A percentile compares a stretch with the other conserved stretches of the same genome.
Conservation (phyloP, 441 rosid species). For the Mallotus japonicus region DNA sequence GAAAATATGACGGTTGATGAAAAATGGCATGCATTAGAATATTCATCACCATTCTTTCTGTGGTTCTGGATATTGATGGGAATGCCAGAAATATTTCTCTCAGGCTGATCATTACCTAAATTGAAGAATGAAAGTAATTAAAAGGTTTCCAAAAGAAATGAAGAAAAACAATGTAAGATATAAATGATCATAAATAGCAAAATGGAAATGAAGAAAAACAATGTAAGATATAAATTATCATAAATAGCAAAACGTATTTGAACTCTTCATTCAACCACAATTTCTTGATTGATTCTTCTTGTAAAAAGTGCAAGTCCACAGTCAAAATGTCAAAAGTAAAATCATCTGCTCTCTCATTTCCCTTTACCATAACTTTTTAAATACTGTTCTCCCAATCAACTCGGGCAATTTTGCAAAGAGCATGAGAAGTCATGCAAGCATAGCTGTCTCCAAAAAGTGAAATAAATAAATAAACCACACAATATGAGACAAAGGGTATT, state of each 20-base stretch:
- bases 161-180: slow-evolving; percentile 12
- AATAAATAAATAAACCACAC: background rate
- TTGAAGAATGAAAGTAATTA: slow-evolving; percentile 21
- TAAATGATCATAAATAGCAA: background rate
- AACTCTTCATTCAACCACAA: background rate
- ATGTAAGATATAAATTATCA: slow-evolving; percentile 14
- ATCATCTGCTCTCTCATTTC: background rate
- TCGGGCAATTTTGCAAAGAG: background rate
- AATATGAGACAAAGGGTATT: background rate
- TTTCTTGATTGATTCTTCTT: background rate
- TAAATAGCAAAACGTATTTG: background rate
- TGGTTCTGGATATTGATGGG: slow-evolving; percentile 31
- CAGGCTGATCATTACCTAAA: slow-evolving; percentile 43
- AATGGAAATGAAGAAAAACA: background rate
- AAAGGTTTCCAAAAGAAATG: slow-evolving; percentile 10
- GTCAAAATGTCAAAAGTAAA: background rate
- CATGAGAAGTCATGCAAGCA: background rate
- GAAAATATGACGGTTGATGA: slow-evolving; percentile 27
- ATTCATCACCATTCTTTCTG: slow-evolving; percentile 27
- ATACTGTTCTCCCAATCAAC: background rate
- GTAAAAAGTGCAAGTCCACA: background rate
- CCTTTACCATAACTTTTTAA: background rate
- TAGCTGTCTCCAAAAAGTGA: background rate
- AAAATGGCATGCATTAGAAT: slow-evolving; percentile 23
- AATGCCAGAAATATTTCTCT: slow-evolving; percentile 36